These are phyloP conservation scores for Kandelia obovata DNA, from an alignment of 345 rosid genomes.

Conservation along the genomic window DNA sequence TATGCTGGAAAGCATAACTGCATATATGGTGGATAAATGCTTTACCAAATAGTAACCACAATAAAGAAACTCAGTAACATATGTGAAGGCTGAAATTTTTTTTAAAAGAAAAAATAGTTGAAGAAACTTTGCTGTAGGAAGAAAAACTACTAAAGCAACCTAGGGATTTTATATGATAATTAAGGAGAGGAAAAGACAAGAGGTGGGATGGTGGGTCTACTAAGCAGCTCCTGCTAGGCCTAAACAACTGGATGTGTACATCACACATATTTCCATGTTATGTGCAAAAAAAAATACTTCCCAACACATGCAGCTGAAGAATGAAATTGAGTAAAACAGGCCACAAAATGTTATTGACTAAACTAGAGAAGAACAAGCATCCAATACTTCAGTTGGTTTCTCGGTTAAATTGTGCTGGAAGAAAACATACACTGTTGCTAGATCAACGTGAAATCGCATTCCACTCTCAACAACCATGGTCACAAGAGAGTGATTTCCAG, in stretches of 20 bases:
- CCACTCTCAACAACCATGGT: conserved; percentile 88
- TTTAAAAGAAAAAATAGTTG: background rate
- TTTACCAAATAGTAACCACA: too few relatives aligned
- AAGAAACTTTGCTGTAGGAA: background rate
- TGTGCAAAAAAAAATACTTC: background rate
- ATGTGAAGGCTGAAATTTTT: too few relatives aligned
- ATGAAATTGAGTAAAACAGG: background rate
- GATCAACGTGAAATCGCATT: conserved; percentile 77
- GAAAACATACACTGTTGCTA: conserved; percentile 66
- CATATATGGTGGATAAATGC: background rate
- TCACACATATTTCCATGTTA: background rate
- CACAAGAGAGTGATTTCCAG: conserved; percentile 86
- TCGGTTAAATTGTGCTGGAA: conserved; percentile 9
- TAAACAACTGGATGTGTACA: background rate
- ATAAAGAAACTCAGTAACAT: background rate
- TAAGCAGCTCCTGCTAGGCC: too few relatives aligned
- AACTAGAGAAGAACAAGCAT: background rate
- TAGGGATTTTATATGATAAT: too few relatives aligned
- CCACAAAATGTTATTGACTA: background rate
- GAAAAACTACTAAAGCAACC: background rate
- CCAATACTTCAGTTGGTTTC: conserved; percentile 7
- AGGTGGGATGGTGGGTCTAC: too few relatives aligned
- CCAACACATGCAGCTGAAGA: background rate
- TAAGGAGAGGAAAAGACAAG: too few relatives aligned
- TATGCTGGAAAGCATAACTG: background rate